Evolutionary conservation across 2,329 filamentous ascomycete genomes (phyloP).

Genomic region (Beauveria sp.): DNA sequence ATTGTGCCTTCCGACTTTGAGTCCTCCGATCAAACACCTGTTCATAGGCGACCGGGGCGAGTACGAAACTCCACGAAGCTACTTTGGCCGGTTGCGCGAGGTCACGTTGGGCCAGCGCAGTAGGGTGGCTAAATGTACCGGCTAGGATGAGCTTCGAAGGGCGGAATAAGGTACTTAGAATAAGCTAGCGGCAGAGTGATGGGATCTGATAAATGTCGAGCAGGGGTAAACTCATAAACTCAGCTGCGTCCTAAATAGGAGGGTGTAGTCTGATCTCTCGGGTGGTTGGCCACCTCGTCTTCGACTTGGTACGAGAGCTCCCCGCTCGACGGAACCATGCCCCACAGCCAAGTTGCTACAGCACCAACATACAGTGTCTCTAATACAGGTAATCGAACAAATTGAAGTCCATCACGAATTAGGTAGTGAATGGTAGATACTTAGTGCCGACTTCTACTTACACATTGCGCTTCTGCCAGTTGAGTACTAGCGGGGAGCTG

Average conservation of each 20-base stretch:
- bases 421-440: no score
- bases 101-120: neutral
- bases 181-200: neutral
- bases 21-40: neutral
- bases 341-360: slow-evolving; percentile 5
- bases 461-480: no score
- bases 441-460: no score
- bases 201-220: neutral
- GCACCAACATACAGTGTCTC: neutral
- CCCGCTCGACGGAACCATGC: neutral
- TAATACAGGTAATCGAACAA: no score
- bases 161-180: neutral
- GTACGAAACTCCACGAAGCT: neutral
- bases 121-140: neutral
- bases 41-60: neutral
- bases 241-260: no score
- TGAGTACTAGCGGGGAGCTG: no score
- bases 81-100: neutral
- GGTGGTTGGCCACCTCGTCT: neutral
- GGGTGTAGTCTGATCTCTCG: neutral
- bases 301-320: neutral
- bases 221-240: neutral
- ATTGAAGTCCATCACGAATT: neutral
- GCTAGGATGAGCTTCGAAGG: neutral
- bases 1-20: neutral